Conservation (phyloP, 331 rosid species). For the Cydonia oblonga region DNA sequence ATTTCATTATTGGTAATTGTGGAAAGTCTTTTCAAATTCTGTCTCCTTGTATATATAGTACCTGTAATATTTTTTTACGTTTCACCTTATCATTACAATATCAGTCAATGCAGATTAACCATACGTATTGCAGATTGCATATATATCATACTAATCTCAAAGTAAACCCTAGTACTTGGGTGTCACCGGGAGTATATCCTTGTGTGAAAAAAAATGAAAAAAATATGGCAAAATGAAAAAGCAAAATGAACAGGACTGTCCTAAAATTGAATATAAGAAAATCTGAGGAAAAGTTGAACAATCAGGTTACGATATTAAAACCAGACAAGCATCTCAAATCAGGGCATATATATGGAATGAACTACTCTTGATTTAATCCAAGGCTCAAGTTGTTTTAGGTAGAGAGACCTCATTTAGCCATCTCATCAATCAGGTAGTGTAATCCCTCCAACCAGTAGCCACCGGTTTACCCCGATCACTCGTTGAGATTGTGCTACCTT, state of each 20-base stretch:
- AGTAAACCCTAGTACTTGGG: neutral
- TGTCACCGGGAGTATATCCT: neutral
- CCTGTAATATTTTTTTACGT: neutral
- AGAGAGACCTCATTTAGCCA: neutral
- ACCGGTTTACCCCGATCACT: neutral
- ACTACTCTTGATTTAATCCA: neutral
- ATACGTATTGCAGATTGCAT: neutral
- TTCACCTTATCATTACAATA: neutral
- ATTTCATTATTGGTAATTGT: neutral
- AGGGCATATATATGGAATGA: neutral
- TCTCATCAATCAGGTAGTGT: neutral
- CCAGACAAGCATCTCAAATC: neutral
- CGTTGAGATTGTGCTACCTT: neutral
- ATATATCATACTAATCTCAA: neutral
- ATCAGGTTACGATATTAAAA: neutral
- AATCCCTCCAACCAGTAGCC: neutral
- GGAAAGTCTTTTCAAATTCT: neutral
- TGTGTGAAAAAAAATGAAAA: neutral
- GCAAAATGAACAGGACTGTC: neutral
- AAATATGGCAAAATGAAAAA: neutral
- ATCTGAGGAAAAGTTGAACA: neutral
- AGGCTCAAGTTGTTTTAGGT: neutral
- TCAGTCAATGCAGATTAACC: neutral
- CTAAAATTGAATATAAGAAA: neutral
- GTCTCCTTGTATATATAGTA: neutral